phyloP scores from a whole-genome alignment of 2,329 filamentous ascomycete species.

The Diplodia intermedia region DNA sequence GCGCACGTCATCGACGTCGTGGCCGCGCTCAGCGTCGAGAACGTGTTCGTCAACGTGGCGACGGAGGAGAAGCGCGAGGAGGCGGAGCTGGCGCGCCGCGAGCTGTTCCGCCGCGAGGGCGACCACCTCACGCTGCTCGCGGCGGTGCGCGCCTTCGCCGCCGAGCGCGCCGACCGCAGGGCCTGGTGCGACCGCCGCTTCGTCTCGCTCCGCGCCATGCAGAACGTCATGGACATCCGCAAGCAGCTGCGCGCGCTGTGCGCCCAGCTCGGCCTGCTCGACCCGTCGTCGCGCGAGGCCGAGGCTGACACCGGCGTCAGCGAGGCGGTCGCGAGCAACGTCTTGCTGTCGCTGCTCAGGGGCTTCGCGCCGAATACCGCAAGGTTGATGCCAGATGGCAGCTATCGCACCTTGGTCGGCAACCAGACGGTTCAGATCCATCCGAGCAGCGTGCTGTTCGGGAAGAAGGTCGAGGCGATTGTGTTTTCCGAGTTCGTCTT shows the following conservation, averaged over 20 bases:
- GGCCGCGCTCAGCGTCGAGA: constrained; percentile 69
- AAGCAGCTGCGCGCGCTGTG: constrained; percentile 67
- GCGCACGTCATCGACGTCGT: constrained; percentile 86
- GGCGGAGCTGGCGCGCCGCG: constrained; percentile 61
- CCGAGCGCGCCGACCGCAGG: constrained; percentile 64
- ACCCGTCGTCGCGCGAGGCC: constrained; percentile 9
- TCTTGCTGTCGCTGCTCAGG: constrained; percentile 64
- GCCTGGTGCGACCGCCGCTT: constrained; percentile 66
- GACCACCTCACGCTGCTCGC: constrained; percentile 69
- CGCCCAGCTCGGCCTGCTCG: constrained; percentile 53
- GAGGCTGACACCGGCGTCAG: constrained; percentile 35
- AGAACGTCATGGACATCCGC: constrained; percentile 69
- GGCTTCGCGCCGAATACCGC: constrained; percentile 69
- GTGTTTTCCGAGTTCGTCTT: constrained; percentile 72
- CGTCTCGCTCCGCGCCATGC: constrained; percentile 69
- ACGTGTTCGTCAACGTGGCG: constrained; percentile 65
- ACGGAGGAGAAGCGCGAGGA: constrained; percentile 67
- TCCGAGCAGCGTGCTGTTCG: constrained; percentile 66
- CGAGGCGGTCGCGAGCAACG: constrained; percentile 56
- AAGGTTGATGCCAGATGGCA: constrained; percentile 64
- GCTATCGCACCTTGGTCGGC: constrained; percentile 66
- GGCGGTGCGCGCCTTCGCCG: constrained; percentile 65
- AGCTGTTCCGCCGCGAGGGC: constrained; percentile 66
- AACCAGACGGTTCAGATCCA: constrained; percentile 70
- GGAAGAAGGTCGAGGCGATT: constrained; percentile 67